Conservation (phyloP, 805 yeast species). For the Saccharomycopsis schoenii region DNA sequence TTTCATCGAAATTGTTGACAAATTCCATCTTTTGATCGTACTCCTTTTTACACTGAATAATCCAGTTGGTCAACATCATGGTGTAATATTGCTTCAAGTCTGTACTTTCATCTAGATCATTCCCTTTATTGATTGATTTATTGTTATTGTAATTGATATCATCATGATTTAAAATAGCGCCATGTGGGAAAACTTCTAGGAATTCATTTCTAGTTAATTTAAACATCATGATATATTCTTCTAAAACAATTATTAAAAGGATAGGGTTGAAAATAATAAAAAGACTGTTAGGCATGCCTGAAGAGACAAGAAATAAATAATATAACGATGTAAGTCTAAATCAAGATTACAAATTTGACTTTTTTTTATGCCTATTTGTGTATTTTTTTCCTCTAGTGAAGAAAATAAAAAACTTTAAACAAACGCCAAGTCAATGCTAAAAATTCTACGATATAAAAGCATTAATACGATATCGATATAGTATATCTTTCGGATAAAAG, state of each 20-base stretch:
- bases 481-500: too few relatives aligned
- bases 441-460: too few relatives aligned
- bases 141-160: neutral
- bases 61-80: neutral
- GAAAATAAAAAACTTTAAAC: neutral
- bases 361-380: neutral
- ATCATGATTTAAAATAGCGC: neutral
- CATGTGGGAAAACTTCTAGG: neutral
- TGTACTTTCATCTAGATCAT: neutral
- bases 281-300: too few relatives aligned
- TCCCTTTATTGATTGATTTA: neutral
- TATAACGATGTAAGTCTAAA: neutral
- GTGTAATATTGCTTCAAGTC: neutral
- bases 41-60: neutral
- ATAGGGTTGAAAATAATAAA: neutral
- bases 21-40: neutral
- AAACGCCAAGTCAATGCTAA: too few relatives aligned
- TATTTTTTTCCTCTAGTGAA: too few relatives aligned
- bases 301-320: neutral
- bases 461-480: too few relatives aligned
- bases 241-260: neutral
- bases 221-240: neutral
- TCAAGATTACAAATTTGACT: neutral
- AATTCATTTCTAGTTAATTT: neutral
- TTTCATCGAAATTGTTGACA: neutral